These are phyloP conservation scores for Fusarium musae DNA, from an alignment of 2,329 filamentous ascomycete genomes.

Conservation along the genomic window DNA sequence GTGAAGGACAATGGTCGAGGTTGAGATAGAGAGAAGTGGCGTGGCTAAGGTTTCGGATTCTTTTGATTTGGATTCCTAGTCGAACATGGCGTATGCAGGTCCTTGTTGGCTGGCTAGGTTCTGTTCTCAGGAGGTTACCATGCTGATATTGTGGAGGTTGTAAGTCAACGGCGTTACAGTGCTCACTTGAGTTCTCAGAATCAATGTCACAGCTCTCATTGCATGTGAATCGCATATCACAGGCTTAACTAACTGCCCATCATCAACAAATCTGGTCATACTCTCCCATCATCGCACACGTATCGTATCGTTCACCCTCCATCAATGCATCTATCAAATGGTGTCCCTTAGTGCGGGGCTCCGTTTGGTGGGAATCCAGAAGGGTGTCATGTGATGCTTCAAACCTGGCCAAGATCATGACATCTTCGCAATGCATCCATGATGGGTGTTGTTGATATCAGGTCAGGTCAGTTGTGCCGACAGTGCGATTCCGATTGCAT, in stretches of 20 bases:
- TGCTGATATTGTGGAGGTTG: not conserved
- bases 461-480: constrained; percentile 18
- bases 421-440: constrained; percentile 26
- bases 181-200: not conserved
- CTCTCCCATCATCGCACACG: constrained; percentile 22
- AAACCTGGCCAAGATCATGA: constrained; percentile 36
- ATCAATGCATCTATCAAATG: constrained; percentile 26
- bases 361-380: constrained; percentile 13
- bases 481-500: constrained; percentile 24
- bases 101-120: not conserved
- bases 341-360: constrained; percentile 27
- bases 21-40: not conserved
- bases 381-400: constrained; percentile 28
- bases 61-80: not conserved
- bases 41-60: constrained; percentile 34
- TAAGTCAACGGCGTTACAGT: not conserved
- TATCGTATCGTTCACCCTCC: constrained; percentile 3
- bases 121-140: not conserved
- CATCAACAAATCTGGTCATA: constrained; percentile 14
- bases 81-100: not conserved
- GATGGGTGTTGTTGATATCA: constrained; percentile 22
- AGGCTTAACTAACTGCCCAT: constrained; percentile 14
- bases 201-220: not conserved
- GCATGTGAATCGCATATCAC: constrained; percentile 12
- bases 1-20: not conserved